phyloP scores from a whole-genome alignment of 1,139 yeast species.

The Tardiomyces depauwii region DNA sequence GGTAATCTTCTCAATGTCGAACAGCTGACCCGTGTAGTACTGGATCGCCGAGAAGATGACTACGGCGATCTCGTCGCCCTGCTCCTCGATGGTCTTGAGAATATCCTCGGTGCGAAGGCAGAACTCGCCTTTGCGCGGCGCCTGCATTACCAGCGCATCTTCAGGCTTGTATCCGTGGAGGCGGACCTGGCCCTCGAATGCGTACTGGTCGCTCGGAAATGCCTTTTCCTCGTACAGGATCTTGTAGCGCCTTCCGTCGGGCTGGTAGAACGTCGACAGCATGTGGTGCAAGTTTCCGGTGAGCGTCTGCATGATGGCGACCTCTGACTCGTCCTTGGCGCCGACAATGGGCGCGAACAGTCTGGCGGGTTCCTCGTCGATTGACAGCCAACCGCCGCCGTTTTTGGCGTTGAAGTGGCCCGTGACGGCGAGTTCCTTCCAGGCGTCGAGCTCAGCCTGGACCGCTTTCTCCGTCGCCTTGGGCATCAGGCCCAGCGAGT shows the following conservation, averaged over 20 bases:
- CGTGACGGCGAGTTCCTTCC: slow-evolving; percentile 74
- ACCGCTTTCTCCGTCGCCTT: slow-evolving; percentile 45
- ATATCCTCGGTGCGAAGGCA: slow-evolving; percentile 55
- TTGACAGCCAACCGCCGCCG: slow-evolving; percentile 65
- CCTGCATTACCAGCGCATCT: slow-evolving; percentile 51
- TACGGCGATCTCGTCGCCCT: slow-evolving; percentile 57
- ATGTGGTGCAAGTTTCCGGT: slow-evolving; percentile 74
- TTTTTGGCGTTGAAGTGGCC: slow-evolving; percentile 60
- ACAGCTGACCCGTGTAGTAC: slow-evolving; percentile 82
- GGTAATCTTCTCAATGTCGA: slow-evolving; percentile 64
- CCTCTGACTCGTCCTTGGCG: slow-evolving; percentile 50
- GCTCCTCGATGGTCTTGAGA: slow-evolving; percentile 39
- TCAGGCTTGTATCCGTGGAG: slow-evolving; percentile 49
- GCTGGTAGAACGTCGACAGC: slow-evolving; percentile 64
- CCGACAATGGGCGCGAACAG: slow-evolving; percentile 67
- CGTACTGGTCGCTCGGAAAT: slow-evolving; percentile 87
- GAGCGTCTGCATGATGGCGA: slow-evolving; percentile 79
- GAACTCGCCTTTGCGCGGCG: slow-evolving; percentile 46
- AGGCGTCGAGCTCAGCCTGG: slow-evolving; percentile 59
- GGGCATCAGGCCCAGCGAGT: slow-evolving; percentile 89
- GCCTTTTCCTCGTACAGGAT: slow-evolving; percentile 79
- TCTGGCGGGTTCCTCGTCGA: slow-evolving; percentile 66
- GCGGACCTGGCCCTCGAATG: slow-evolving; percentile 62
- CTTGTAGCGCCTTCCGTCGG: slow-evolving; percentile 46
- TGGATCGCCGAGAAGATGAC: slow-evolving; percentile 83